Percentiles rank a stretch among this genome's conserved stretches.
These are phyloP conservation scores for Teratosphaeria destructans DNA, from an alignment of 2,329 filamentous ascomycete genomes.

Conservation along the genomic window DNA sequence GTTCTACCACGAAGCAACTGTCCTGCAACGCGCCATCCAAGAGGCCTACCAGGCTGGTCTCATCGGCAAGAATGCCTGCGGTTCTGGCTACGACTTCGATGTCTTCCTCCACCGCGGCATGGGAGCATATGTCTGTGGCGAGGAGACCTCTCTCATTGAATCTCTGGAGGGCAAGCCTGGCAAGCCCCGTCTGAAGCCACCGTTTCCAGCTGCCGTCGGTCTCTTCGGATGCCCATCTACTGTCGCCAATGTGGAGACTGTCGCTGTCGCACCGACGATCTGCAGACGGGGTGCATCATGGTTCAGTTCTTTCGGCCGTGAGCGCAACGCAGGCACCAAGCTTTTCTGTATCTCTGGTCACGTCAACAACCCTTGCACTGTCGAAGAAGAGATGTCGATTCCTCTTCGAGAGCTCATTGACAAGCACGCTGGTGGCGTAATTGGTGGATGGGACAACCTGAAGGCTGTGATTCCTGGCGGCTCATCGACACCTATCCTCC, in stretches of 20 bases:
- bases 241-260: constrained; percentile 94
- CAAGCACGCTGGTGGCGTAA: constrained; percentile 93
- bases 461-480: constrained; percentile 91
- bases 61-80: constrained; percentile 97
- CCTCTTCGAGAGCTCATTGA: constrained; percentile 92
- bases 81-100: constrained; percentile 94
- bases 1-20: constrained; percentile 89
- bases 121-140: constrained; percentile 95
- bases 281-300: constrained; percentile 82
- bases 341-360: constrained; percentile 97
- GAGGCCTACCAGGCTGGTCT: constrained; percentile 91
- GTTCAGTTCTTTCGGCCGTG: constrained; percentile 90
- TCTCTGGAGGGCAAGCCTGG: constrained; percentile 97
- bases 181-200: constrained; percentile 96
- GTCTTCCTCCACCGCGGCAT: constrained; percentile 93
- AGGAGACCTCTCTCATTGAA: constrained; percentile 96
- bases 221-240: constrained; percentile 97
- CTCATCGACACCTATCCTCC: constrained; percentile 90
- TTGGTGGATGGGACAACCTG: constrained; percentile 95
- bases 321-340: constrained; percentile 95
- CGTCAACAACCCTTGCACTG: constrained; percentile 96
- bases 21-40: constrained; percentile 91
- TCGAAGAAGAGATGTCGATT: constrained; percentile 99
- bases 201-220: constrained; percentile 93
- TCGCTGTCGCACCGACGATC: constrained; percentile 92